A percentile compares a stretch with the other conserved stretches of the same genome.
These are phyloP conservation scores for Graphilbum ipis-grandicollis DNA, from an alignment of 2,329 filamentous ascomycete species.

Conservation along the genomic window DNA sequence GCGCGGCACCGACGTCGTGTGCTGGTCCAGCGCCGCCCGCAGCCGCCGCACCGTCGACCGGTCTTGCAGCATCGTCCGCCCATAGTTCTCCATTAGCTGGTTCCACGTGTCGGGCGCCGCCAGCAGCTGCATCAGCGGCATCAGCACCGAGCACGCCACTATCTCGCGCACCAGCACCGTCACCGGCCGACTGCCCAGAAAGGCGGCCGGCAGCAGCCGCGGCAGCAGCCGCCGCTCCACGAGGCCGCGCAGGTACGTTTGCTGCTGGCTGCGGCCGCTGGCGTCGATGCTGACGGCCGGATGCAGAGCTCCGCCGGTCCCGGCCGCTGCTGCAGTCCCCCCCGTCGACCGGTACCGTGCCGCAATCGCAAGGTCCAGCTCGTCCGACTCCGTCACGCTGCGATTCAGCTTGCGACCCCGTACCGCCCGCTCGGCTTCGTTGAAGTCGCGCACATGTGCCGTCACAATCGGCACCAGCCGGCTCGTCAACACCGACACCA, in stretches of 20 bases:
- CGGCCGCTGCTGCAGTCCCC: not conserved
- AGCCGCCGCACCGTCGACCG: conserved; percentile 87
- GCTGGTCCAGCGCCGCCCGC: conserved; percentile 80
- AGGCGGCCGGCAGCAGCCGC: conserved; percentile 51
- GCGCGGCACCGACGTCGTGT: conserved; percentile 66
- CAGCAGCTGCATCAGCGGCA: conserved; percentile 62
- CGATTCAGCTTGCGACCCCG: conserved; percentile 76
- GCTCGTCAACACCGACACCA: conserved; percentile 69
- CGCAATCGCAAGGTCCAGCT: conserved; percentile 91
- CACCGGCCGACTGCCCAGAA: conserved; percentile 67
- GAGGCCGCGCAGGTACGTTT: conserved; percentile 72
- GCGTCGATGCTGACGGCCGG: conserved; percentile 67
- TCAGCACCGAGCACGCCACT: conserved; percentile 78
- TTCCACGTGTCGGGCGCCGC: conserved; percentile 96
- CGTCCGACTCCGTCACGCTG: conserved; percentile 87
- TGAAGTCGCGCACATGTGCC: conserved; percentile 75
- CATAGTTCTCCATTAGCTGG: conserved; percentile 79
- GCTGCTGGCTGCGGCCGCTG: conserved; percentile 57
- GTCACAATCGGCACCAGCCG: conserved; percentile 79
- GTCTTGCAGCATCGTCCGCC: conserved; percentile 78
- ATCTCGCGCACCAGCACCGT: conserved; percentile 72
- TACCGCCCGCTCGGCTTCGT: conserved; percentile 73
- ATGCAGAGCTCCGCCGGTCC: conserved; percentile 52
- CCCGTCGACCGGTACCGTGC: conserved; percentile 62
- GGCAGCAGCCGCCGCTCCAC: conserved; percentile 51